Percentiles rank a stretch among this genome's conserved stretches.
phyloP scores from a whole-genome alignment of 768 basidiomycete genomes.

The Boletus rubescentipes region DNA sequence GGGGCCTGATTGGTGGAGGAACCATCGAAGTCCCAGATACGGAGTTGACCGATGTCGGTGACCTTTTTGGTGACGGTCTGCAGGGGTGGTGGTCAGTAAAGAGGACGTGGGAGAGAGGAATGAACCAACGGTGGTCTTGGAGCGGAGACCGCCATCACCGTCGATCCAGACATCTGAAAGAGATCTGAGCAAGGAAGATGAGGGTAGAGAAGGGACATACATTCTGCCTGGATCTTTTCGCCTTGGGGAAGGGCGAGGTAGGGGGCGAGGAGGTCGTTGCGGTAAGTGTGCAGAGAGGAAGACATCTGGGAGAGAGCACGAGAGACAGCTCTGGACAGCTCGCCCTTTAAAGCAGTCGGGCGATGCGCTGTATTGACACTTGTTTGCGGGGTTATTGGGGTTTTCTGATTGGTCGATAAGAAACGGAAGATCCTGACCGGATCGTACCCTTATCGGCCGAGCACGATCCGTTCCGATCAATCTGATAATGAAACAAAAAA shows the following conservation, averaged over 20 bases:
- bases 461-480: conserved; percentile 4
- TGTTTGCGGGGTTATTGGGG: conserved; percentile 18
- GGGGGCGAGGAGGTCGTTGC: conserved; percentile 84
- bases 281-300: conserved; percentile 46
- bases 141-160: conserved; percentile 90
- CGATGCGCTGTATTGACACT: conserved; percentile 21
- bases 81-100: conserved; percentile 1
- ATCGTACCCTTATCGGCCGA: conserved; percentile 8
- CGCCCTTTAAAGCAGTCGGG: conserved; percentile 25
- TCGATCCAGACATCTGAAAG: conserved; percentile 96
- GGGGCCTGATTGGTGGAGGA: conserved; percentile 98
- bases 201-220: conserved; percentile 40
- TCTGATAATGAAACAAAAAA: background rate
- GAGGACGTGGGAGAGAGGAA: background rate
- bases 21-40: conserved; percentile 99
- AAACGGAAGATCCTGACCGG: background rate
- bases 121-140: conserved; percentile 84
- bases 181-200: conserved; percentile 3
- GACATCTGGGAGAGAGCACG: conserved; percentile 18
- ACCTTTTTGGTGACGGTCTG: conserved; percentile 88
- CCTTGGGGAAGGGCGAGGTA: conserved; percentile 90
- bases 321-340: background rate
- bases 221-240: conserved; percentile 92
- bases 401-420: conserved; percentile 34
- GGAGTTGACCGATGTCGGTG: conserved; percentile 85